Conservation (phyloP, 75 land plant genomes). For the Adiantum capillusveneris region DNA sequence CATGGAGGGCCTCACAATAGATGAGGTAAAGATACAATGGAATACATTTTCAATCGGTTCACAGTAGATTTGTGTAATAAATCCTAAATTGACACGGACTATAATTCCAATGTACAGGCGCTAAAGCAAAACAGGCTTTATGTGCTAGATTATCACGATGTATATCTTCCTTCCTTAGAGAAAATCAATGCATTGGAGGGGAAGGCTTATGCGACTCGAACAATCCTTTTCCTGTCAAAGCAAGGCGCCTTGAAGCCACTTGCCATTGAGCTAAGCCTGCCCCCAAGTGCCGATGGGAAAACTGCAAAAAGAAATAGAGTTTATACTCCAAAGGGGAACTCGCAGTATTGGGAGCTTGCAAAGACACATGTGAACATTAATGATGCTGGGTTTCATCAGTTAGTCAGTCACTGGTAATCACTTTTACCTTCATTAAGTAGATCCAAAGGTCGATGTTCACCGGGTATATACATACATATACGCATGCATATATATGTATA, state of each 20-base stretch:
- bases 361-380: constrained; percentile 26
- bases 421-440: neutral
- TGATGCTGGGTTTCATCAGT: constrained; percentile 29
- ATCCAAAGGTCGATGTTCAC: too few relatives aligned
- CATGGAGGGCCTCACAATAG: constrained; percentile 27
- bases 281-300: constrained; percentile 5
- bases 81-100: too few relatives aligned
- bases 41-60: too few relatives aligned
- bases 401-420: constrained; percentile 21
- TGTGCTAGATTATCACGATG: constrained; percentile 34
- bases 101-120: constrained; percentile 14
- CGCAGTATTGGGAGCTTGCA: constrained; percentile 25
- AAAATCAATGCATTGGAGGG: constrained; percentile 15
- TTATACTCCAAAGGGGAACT: constrained; percentile 14
- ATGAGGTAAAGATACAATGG: too few relatives aligned
- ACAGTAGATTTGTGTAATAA: too few relatives aligned
- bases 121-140: constrained; percentile 21
- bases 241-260: constrained; percentile 25
- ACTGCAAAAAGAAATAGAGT: constrained; percentile 13
- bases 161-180: constrained; percentile 19
- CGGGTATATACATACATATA: too few relatives aligned
- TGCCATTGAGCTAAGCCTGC: constrained; percentile 39
- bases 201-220: constrained; percentile 28
- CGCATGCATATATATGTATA: too few relatives aligned
- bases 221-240: constrained; percentile 21